Percentiles rank a stretch among this genome's conserved stretches.
Conservation (phyloP, 129 eudicot genomes). For the Tanacetum coccineum region DNA sequence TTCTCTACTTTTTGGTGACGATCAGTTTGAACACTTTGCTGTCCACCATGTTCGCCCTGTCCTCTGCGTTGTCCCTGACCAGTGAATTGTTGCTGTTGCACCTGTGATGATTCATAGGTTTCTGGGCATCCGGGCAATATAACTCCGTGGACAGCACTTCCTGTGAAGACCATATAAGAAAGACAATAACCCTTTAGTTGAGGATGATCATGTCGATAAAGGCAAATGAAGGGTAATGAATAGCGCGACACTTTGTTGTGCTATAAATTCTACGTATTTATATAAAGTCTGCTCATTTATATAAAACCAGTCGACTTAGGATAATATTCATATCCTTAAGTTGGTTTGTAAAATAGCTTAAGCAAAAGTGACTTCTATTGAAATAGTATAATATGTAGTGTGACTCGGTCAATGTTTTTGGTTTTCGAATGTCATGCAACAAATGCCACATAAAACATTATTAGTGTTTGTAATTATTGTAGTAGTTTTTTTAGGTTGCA, state of each 20-base stretch:
- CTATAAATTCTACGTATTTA: too few species aligned
- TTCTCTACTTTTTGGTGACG: slow-evolving; percentile 53
- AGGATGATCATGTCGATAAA: background rate
- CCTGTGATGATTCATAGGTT: slow-evolving; percentile 40
- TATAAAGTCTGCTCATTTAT: too few species aligned
- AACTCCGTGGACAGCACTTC: slow-evolving; percentile 44
- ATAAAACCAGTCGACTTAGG: too few species aligned
- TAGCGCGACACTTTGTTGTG: background rate
- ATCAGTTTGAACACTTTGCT: slow-evolving; percentile 27
- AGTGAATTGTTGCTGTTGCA: slow-evolving; percentile 33
- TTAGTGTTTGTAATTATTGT: too few species aligned
- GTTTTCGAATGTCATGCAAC: too few species aligned
- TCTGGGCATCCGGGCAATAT: slow-evolving; percentile 65
- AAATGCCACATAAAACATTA: too few species aligned
- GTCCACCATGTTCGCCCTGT: background rate
- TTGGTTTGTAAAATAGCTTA: too few species aligned
- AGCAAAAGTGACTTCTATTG: too few species aligned
- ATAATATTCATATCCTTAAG: too few species aligned
- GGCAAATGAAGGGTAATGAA: background rate
- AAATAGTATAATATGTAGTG: too few species aligned
- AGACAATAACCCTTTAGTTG: background rate
- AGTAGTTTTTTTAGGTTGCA: too few species aligned
- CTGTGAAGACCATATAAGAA: slow-evolving; percentile 17
- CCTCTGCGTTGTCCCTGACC: slow-evolving; percentile 12
- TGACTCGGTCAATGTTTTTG: too few species aligned